These are phyloP conservation scores for Eimeria praecox DNA, from an alignment of 169 alveolate species.

Conservation along the genomic window DNA sequence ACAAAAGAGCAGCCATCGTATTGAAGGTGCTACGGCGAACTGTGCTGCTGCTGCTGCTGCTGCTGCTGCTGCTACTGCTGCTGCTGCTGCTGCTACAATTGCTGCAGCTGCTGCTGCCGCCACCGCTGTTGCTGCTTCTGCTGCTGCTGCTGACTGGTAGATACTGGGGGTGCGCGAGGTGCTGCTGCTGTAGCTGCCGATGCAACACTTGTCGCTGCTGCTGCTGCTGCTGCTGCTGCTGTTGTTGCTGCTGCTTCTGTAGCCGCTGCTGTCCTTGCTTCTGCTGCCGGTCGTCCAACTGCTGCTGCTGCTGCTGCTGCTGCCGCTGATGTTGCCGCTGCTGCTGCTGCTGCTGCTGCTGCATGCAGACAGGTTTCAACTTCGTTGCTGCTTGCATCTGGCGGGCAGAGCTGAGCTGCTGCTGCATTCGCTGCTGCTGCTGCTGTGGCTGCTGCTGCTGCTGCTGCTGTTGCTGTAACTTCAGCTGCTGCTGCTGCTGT, in stretches of 20 bases:
- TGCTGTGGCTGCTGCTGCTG: slow-evolving; percentile 50
- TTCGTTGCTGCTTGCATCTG: not conserved
- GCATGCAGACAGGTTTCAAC: slow-evolving; percentile 17
- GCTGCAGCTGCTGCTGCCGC: not conserved
- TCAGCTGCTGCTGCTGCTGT: slow-evolving; percentile 49
- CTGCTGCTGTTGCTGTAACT: slow-evolving; percentile 2
- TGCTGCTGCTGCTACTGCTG: not conserved
- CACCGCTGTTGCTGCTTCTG: slow-evolving; percentile 8
- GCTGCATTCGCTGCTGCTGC: slow-evolving; percentile 19
- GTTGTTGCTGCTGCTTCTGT: not conserved
- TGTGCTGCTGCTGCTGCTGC: slow-evolving; percentile 54
- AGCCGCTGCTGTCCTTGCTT: not conserved
- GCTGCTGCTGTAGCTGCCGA: slow-evolving; percentile 37
- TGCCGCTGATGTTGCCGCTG: no score
- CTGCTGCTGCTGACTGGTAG: slow-evolving; percentile 42
- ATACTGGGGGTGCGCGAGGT: not conserved
- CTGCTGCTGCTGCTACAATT: not conserved
- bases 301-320: not conserved
- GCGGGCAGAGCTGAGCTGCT: not conserved
- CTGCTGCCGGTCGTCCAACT: not conserved
- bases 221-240: slow-evolving; percentile 17
- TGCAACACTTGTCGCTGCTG: slow-evolving; percentile 20
- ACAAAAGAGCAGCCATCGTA: not conserved
- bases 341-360: slow-evolving; percentile 60
- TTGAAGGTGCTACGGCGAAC: not conserved